Base-by-base conservation (phyloP, 1,284 basidiomycete species). In the Ganoderma lucidum region DNA sequence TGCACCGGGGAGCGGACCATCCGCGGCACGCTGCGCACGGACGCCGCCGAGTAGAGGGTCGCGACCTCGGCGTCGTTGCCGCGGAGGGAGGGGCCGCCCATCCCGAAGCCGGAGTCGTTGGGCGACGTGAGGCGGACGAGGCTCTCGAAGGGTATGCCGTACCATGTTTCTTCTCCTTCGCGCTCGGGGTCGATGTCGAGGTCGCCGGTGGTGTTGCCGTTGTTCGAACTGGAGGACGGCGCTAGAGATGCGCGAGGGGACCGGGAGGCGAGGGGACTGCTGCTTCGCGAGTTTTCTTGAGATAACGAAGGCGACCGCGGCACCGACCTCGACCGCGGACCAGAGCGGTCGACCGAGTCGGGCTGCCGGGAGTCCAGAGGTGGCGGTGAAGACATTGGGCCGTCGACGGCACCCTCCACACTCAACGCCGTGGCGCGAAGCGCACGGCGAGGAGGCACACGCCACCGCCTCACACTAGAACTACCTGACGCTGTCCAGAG, bases 401-500 rank as follows among this genome's bases (percentile, higher is more conserved):
- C 75, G 55, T 79, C 78, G 17, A 80, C 80, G 0, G 68, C 64
- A 14, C 81, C 78, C n/a, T 76, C 64, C n/a, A 67, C 55, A 10
- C 65, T 72, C 2, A 80, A 67, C 0, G 79, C 74, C 2, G 78
- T 73, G 0, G 81, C 80, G 62, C 85, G 78, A 14, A 78, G 75
- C 0, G 82, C 77, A n/a, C 86, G 79, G 37, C 84, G 81, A 44
- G 80, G 80, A 0, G 90, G 90, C 0, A 89, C 85, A 56, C 83
- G 85, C 97, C 97, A 99, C 37, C 96, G 86, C 75, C 87, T 90
- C 72, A 98, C 87, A 71, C 87, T 92, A 8, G 95, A 94, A 65
- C 86, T 90, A 2, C 94, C 92, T 1, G 93, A 93, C 0, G 97
- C 96, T 0, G 97, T 95, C 97, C 97, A 99, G 2, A 99, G 86